These are phyloP conservation scores for Saccharomyces eubayanus DNA, from an alignment of 805 yeast species.

Conservation along the genomic window DNA sequence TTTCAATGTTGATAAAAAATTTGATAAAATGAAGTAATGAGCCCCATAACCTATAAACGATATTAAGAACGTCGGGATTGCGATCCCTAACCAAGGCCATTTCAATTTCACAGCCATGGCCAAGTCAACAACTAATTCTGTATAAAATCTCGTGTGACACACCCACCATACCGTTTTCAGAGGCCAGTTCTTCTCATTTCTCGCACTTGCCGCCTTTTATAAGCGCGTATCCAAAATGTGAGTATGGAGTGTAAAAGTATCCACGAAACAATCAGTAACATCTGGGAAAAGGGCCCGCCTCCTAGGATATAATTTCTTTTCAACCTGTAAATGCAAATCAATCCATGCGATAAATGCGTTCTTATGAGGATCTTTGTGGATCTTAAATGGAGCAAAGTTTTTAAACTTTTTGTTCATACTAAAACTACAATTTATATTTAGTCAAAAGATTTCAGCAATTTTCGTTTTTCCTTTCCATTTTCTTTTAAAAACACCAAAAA, in stretches of 20 bases:
- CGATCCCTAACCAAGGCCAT: slow-evolving; percentile 44
- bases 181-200: not conserved
- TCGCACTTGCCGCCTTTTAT: not conserved
- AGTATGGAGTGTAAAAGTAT: not conserved
- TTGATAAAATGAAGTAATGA: slow-evolving; percentile 46
- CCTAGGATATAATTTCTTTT: no score
- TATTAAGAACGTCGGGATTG: slow-evolving; percentile 58
- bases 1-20: slow-evolving; percentile 32
- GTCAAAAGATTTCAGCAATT: not conserved
- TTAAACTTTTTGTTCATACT: not conserved
- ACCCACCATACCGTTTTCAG: not conserved
- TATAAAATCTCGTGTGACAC: not conserved
- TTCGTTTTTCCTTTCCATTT: not conserved
- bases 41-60: slow-evolving; percentile 53
- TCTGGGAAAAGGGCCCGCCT: not conserved
- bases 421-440: not conserved
- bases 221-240: not conserved
- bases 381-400: not conserved
- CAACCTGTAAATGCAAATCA: no score
- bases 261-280: not conserved
- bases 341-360: no score
- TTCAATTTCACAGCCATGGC: slow-evolving; percentile 34
- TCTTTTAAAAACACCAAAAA: not conserved
- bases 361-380: no score
- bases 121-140: not conserved